phyloP scores from a whole-genome alignment of 1,284 basidiomycete species.

The Phaffia rhodozyma region DNA sequence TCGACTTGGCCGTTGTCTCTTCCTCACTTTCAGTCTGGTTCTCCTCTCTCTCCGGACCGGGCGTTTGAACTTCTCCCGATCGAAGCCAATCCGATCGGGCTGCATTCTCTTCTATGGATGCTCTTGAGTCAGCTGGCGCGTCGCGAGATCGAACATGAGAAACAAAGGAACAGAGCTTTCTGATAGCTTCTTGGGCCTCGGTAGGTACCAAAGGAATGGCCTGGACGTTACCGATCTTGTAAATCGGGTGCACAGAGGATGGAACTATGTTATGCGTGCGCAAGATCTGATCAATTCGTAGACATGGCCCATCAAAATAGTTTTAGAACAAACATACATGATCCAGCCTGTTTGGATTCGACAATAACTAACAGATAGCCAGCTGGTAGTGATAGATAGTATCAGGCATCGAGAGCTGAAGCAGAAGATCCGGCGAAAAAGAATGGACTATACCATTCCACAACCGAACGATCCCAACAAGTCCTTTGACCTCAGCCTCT shows the following conservation, averaged over 20 bases:
- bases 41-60: constrained; percentile 19
- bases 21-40: constrained; percentile 10
- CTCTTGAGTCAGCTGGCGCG: constrained; percentile 16
- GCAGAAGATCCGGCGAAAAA: background rate
- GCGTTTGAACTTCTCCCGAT: constrained; percentile 13
- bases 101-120: background rate
- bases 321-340: constrained; percentile 18
- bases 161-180: background rate
- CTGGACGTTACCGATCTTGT: constrained; percentile 27
- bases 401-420: constrained; percentile 1
- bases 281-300: background rate
- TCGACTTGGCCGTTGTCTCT: constrained; percentile 12
- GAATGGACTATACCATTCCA: constrained; percentile 29
- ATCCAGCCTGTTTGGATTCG: constrained; percentile 19
- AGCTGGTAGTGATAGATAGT: constrained; percentile 21
- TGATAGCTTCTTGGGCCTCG: constrained; percentile 22
- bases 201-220: constrained; percentile 27
- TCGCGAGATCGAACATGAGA: constrained; percentile 11
- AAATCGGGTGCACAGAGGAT: constrained; percentile 25
- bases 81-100: background rate
- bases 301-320: constrained; percentile 19
- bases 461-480: constrained; percentile 32
- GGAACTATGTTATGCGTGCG: constrained; percentile 11
- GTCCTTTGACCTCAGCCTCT: constrained; percentile 29
- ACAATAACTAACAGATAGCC: constrained; percentile 34